Percentiles rank a stretch among this genome's conserved stretches.
phyloP scores from a whole-genome alignment of 768 basidiomycete genomes.

The Xerocomellus chrysenteron region DNA sequence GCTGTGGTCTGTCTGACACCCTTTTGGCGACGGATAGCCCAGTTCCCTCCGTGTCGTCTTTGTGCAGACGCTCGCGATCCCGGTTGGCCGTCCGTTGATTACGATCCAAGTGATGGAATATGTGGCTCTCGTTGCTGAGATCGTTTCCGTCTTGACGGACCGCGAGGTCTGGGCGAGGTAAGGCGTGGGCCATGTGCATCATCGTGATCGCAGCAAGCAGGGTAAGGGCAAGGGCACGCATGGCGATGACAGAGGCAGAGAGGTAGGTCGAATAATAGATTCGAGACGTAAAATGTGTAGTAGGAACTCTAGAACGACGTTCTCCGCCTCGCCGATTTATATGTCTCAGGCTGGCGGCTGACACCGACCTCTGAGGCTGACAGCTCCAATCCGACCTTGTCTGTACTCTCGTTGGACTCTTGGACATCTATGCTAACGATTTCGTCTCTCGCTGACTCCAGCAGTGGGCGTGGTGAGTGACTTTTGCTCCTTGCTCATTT shows the following conservation, averaged over 20 bases:
- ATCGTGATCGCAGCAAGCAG: constrained; percentile 24
- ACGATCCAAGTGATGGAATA: constrained; percentile 32
- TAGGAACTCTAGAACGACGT: neutral
- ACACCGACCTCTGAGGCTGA: constrained; percentile 12
- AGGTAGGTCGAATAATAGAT: constrained; percentile 8
- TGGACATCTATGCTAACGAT: neutral
- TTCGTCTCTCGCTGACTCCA: neutral
- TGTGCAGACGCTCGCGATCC: constrained; percentile 5
- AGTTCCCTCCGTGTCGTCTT: neutral
- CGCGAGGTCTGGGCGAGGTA: constrained; percentile 27
- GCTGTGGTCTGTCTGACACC: neutral
- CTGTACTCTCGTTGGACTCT: neutral
- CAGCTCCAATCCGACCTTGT: neutral
- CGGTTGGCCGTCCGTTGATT: constrained; percentile 26
- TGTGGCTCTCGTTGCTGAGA: constrained; percentile 19
- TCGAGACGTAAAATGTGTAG: neutral
- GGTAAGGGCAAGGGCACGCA: constrained; percentile 22
- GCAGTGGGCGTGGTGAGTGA: neutral
- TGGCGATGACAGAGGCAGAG: constrained; percentile 21
- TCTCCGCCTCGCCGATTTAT: constrained; percentile 12
- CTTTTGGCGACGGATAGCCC: neutral
- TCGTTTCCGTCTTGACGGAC: constrained; percentile 14
- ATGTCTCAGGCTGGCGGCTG: constrained; percentile 21
- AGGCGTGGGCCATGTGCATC: constrained; percentile 18
- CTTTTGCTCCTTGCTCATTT: neutral